Base-by-base conservation (phyloP, 257 asterid species). In the Coffea canephora region DNA sequence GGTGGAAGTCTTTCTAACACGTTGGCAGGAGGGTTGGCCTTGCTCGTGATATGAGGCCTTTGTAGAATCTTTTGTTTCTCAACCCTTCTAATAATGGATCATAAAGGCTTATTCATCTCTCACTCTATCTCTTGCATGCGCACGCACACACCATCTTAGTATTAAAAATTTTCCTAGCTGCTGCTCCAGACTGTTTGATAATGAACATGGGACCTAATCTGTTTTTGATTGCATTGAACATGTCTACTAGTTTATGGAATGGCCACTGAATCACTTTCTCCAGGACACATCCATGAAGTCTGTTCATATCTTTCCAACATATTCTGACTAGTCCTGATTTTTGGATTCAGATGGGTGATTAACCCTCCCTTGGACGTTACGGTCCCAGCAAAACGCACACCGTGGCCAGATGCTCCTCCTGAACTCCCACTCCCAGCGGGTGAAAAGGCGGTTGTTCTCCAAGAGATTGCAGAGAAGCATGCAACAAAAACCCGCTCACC, bases 401-500 rank as follows among this genome's bases (percentile, higher is more conserved):
- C 99, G 45, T 96, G 99, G 99, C 99, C 99, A 0, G 97, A 94
- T 82, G 88, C 95, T 83, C 96, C 97, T 66, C 98, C 97, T 0
- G 97, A 96, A 76, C 92, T 93, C 86, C 94, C 94, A 77, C 94
- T 92, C 86, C 91, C 93, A 25, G 78, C 90, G 41, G 72, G 62
- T 74, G 94, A 88, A 59, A 89, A 91, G 83, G 84, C 80, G 77
- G 80, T 64, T 72, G 73, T 43, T 10, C 66, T 83, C 78, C 90
- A 87, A 66, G 91, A 87, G 79, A 85, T 27, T 83, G 74, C 84
- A 0, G 97, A 92, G 72, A 91, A 87, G 80, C 93, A 87, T 11
- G 77, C 86, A 45, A 48, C 87, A 75, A 94, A 89, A 87, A 83
- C 83, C 13, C 90, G 90, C 15, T 85, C 96, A 55, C 87, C 92